Evolutionary conservation across 306 rosid species (phyloP).

Genomic region (Carpinus fangiana): DNA sequence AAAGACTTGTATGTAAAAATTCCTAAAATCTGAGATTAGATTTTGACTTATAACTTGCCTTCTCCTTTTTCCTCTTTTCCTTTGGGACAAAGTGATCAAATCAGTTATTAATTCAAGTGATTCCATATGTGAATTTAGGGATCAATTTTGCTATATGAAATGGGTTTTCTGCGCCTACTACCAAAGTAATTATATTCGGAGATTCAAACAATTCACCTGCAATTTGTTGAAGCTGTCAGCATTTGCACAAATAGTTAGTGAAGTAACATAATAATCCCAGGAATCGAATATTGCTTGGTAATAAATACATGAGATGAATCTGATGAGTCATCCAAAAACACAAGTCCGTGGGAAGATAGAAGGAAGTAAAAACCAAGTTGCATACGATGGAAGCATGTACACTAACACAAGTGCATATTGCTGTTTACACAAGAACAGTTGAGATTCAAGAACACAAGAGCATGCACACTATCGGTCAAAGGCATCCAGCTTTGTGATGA

Average conservation of each 20-base stretch:
- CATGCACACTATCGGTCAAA: background rate
- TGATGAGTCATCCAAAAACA: no score
- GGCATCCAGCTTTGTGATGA: background rate
- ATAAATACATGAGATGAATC: no score
- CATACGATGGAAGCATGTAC: background rate
- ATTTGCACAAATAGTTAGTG: no score
- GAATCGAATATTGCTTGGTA: no score
- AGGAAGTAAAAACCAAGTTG: background rate
- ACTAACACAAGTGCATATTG: background rate
- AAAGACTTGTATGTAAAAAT: constrained; percentile 30
- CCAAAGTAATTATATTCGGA: background rate
- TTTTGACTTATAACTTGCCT: background rate
- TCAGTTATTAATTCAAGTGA: background rate
- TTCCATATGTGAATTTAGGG: background rate
- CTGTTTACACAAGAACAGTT: background rate
- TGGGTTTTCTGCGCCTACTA: background rate
- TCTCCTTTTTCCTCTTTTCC: no score
- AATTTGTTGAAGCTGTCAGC: no score
- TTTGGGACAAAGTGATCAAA: background rate
- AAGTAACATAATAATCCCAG: no score
- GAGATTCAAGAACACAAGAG: background rate
- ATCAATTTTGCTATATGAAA: background rate
- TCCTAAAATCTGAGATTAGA: background rate
- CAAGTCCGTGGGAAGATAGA: background rate
- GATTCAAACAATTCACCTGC: background rate